A percentile compares a stretch with the other conserved stretches of the same genome.
Evolutionary conservation across 2,329 filamentous ascomycete genomes (phyloP).

Genomic region (Didymella pomorum): DNA sequence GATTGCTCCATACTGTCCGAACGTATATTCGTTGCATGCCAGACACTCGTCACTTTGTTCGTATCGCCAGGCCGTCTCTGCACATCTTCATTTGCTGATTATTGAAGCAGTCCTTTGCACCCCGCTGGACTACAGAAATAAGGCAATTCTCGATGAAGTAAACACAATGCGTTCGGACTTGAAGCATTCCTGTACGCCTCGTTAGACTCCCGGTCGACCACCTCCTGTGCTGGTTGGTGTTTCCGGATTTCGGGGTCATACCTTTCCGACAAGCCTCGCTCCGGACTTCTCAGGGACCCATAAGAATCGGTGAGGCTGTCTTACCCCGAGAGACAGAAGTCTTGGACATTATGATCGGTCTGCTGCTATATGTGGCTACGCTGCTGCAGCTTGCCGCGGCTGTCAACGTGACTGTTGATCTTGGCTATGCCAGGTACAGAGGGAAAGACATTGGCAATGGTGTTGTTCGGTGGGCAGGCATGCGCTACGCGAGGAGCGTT

Average conservation of each 20-base stretch:
- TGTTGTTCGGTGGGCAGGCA: constrained; percentile 75
- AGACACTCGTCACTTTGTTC: constrained; percentile 6
- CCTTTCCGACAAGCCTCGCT: background rate
- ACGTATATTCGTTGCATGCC: background rate
- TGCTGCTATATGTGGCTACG: constrained; percentile 36
- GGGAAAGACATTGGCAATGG: constrained; percentile 65
- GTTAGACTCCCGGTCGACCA: constrained; percentile 4
- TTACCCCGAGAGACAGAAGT: background rate
- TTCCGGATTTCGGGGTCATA: constrained; percentile 2
- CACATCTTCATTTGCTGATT: constrained; percentile 13
- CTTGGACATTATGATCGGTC: constrained; percentile 26
- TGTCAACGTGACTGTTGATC: constrained; percentile 60
- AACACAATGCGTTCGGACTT: constrained; percentile 12
- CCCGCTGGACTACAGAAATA: background rate
- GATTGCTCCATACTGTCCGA: background rate
- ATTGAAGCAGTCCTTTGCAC: background rate
- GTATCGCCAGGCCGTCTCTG: constrained; percentile 9
- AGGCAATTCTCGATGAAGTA: background rate
- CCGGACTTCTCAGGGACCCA: background rate
- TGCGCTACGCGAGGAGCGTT: constrained; percentile 68
- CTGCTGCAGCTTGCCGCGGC: constrained; percentile 39
- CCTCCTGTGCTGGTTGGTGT: constrained; percentile 1
- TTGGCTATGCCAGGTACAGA: constrained; percentile 72
- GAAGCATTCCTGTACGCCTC: constrained; percentile 12
- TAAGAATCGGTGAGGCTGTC: constrained; percentile 2